Evolutionary conservation across 257 asterid species (phyloP).

Genomic region (Solanum raphanifolium): DNA sequence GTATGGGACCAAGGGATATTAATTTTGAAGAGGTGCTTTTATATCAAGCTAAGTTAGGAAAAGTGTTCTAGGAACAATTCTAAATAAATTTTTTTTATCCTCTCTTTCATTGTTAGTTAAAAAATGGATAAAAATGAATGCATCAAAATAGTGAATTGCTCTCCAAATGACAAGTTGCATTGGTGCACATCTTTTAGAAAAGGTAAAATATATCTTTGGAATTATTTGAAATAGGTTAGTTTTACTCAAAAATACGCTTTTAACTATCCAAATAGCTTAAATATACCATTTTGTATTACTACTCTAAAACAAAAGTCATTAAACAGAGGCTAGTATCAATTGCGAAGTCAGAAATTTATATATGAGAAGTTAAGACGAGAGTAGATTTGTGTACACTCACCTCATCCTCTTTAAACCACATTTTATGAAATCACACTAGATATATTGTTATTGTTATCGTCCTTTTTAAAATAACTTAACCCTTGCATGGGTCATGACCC

Average conservation of each 20-base stretch:
- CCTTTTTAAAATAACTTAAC: not conserved
- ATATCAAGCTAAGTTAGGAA: not conserved
- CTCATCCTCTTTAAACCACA: not conserved
- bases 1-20: not conserved
- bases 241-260: not conserved
- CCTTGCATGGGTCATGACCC: not conserved
- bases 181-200: not conserved
- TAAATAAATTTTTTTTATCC: not conserved
- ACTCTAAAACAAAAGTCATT: not conserved
- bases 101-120: not conserved
- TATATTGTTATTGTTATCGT: not conserved
- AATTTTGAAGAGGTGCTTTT: not conserved
- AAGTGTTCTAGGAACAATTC: not conserved
- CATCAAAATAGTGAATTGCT: not conserved
- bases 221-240: not conserved
- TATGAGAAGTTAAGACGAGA: no score
- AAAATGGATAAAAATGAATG: not conserved
- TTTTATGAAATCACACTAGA: not conserved
- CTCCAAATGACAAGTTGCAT: not conserved
- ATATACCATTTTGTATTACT: not conserved
- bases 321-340: not conserved
- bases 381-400: not conserved
- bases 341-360: not conserved
- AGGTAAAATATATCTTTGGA: not conserved
- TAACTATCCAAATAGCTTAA: not conserved